phyloP scores from a whole-genome alignment of 83 land plant species.

The Isoetes engelmannii region DNA sequence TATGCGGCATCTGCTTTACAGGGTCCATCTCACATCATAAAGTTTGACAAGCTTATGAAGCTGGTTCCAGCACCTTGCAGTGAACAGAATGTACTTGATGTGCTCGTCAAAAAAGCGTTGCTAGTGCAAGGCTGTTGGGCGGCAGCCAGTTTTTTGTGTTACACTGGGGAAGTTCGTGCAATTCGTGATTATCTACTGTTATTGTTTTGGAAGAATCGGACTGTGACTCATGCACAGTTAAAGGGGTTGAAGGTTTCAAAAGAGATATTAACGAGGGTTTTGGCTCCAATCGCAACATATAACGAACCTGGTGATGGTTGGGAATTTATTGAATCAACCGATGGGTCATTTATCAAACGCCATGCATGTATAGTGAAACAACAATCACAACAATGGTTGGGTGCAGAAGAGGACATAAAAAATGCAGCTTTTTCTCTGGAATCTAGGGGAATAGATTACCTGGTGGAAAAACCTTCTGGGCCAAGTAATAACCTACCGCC shows the following conservation, averaged over 20 bases:
- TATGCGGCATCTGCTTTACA: constrained; percentile 10
- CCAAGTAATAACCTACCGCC: too few species aligned
- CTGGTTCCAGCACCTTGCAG: constrained; percentile 54
- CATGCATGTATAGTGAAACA: constrained; percentile 51
- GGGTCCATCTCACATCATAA: constrained; percentile 54
- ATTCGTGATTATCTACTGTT: constrained; percentile 66
- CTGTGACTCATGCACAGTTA: constrained; percentile 36
- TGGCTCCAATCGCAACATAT: constrained; percentile 52
- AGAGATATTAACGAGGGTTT: constrained; percentile 32
- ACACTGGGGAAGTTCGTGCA: constrained; percentile 11
- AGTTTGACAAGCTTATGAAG: constrained; percentile 64
- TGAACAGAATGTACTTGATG: constrained; percentile 48
- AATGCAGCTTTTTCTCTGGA: constrained; percentile 21
- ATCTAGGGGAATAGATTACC: background rate
- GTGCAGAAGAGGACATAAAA: constrained; percentile 28
- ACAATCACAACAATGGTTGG: constrained; percentile 52
- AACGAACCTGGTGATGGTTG: constrained; percentile 52
- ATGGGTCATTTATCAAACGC: constrained; percentile 46
- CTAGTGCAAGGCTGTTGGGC: constrained; percentile 93
- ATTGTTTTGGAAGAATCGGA: constrained; percentile 43
- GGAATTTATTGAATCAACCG: constrained; percentile 55
- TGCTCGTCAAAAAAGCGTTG: constrained; percentile 42
- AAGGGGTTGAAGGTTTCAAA: constrained; percentile 21
- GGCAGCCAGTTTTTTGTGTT: constrained; percentile 43
- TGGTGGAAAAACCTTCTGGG: too few species aligned